Conservation (phyloP, 352 stramenopile species). For the Globisporangium iwayamae region DNA sequence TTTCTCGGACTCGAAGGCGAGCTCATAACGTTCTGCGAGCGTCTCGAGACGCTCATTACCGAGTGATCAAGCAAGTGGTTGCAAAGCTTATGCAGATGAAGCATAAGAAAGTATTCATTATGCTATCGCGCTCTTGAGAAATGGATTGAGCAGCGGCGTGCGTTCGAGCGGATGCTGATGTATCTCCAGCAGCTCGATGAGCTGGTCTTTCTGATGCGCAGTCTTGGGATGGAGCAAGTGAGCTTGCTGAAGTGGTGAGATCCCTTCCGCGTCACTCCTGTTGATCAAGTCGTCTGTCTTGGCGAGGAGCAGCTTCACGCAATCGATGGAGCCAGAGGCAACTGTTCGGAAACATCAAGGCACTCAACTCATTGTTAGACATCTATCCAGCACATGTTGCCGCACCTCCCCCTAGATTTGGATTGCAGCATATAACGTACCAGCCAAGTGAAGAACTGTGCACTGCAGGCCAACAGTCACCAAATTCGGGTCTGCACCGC, state of each 20-base stretch:
- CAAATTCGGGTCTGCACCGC: constrained; percentile 2
- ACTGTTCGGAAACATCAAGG: neutral
- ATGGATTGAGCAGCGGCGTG: constrained; percentile 6
- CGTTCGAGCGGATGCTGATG: neutral
- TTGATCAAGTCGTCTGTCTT: constrained; percentile 8
- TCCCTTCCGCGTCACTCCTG: constrained; percentile 5
- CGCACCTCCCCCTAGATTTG: neutral
- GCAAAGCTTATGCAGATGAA: neutral
- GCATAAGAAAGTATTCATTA: neutral
- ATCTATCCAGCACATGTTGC: neutral
- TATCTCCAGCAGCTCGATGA: constrained; percentile 11
- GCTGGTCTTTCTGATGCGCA: neutral
- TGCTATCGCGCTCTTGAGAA: neutral
- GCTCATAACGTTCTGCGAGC: constrained; percentile 39
- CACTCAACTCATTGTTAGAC: neutral
- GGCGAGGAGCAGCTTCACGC: constrained; percentile 6
- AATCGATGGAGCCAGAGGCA: neutral
- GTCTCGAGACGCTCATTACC: constrained; percentile 4
- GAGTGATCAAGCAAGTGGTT: neutral
- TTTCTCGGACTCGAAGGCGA: constrained; percentile 38
- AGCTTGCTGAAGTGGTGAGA: constrained; percentile 8
- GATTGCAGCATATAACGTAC: neutral
- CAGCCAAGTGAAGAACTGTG: constrained; percentile 6
- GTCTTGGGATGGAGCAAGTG: constrained; percentile 1
- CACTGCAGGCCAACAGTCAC: neutral